These are phyloP conservation scores for Spergularia marina DNA, from an alignment of 148 eudicot genomes.

Conservation along the genomic window DNA sequence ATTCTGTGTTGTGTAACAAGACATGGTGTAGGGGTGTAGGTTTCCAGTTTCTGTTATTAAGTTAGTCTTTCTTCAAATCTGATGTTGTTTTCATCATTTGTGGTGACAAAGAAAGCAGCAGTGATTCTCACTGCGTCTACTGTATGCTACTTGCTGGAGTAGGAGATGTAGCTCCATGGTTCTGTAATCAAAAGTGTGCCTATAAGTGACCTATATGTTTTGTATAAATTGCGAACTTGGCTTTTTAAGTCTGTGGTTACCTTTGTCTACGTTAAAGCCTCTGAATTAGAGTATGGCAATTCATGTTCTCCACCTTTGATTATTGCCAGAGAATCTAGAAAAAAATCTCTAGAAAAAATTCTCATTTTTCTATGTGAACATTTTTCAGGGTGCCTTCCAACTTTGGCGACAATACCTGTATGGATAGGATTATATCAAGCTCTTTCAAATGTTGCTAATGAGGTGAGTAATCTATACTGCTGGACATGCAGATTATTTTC, in stretches of 20 bases:
- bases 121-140: not conserved
- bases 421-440: constrained; percentile 99
- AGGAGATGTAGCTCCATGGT: not conserved
- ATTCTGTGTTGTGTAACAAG: not conserved
- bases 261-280: not conserved
- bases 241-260: too few relatives aligned
- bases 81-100: not conserved
- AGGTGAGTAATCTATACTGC: constrained; percentile 41
- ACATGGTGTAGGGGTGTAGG: not conserved
- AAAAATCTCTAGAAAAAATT: not conserved
- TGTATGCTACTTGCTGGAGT: not conserved
- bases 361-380: not conserved
- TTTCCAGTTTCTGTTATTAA: not conserved
- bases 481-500: not conserved
- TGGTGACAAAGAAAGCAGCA: not conserved
- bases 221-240: not conserved
- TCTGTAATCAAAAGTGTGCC: not conserved
- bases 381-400: constrained; percentile 84
- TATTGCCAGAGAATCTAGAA: not conserved
- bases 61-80: not conserved
- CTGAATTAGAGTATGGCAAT: not conserved
- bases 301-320: not conserved
- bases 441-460: constrained; percentile 99
- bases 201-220: not conserved
- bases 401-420: constrained; percentile 99